These are phyloP conservation scores for Bipolaris sorokiniana DNA, from an alignment of 2,329 filamentous ascomycete genomes.

Conservation along the genomic window DNA sequence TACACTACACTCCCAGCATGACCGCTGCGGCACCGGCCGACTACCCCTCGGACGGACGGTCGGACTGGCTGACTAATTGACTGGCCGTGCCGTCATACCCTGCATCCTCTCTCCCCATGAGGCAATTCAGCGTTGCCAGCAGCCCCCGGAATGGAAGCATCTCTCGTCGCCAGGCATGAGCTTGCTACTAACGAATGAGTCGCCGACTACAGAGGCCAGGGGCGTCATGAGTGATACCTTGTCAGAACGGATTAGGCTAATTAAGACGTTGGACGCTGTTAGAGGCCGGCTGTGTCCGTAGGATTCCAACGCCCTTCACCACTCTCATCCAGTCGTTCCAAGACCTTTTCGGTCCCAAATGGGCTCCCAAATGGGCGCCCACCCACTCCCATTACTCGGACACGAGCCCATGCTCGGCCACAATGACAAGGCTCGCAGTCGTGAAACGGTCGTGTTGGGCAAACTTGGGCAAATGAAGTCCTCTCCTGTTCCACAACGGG, in stretches of 20 bases:
- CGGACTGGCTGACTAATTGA: too few species aligned
- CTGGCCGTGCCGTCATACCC: constrained; percentile 7
- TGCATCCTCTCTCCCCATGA: constrained; percentile 4
- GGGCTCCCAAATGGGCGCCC: background rate
- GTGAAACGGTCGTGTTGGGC: constrained; percentile 22
- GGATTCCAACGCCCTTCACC: constrained; percentile 17
- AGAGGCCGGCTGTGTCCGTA: constrained; percentile 41
- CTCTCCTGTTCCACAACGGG: constrained; percentile 29
- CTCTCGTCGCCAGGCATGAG: constrained; percentile 16
- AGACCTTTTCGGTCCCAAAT: background rate
- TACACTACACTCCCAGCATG: too few species aligned
- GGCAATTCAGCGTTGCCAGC: constrained; percentile 24
- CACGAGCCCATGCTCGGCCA: constrained; percentile 2
- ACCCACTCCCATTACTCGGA: background rate
- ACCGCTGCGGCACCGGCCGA: too few species aligned
- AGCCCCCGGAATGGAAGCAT: constrained; percentile 21
- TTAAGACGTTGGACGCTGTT: constrained; percentile 40
- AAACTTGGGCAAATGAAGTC: constrained; percentile 20
- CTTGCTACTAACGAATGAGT: constrained; percentile 11
- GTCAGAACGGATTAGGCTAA: constrained; percentile 47
- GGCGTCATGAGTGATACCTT: constrained; percentile 31
- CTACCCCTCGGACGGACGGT: too few species aligned
- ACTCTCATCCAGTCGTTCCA: background rate
- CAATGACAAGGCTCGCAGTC: constrained; percentile 7
- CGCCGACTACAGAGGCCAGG: constrained; percentile 17